Base-by-base conservation (phyloP, 2,329 filamentous ascomycete species). In the Aphanoascus verrucosus region DNA sequence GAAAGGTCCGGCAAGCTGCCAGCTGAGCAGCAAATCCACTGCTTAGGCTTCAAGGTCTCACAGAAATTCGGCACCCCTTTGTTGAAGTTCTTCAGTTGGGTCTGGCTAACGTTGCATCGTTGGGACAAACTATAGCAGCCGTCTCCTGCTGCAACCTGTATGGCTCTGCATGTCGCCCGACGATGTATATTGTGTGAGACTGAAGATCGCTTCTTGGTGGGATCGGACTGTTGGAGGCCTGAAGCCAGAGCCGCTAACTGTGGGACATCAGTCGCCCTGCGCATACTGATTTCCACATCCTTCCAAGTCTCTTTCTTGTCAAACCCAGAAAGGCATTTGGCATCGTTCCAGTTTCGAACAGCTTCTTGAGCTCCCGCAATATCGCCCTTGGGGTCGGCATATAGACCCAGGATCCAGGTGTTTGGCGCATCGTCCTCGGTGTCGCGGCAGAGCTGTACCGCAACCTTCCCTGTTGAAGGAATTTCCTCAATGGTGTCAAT, bases 1-100 rank as follows among this genome's bases (percentile, higher is more conserved):
- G 55, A 38, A n/a, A 69, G 53, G 59, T 69, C 64, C 1, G 69
- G 70, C 20, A 69, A 58, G 5, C 55, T 61, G n/a, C 70, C 70
- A 5, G 52, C 28, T 0, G 63, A 62, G 55, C 70, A 74, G 58
- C 70, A 74, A 7, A 72, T 66, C 15, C 60, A 57, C 54, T 71
- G 64, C 5, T 64, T 65, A 0, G 62, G 59, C 5, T 52, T 52
- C 0, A 77, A 62, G 0, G 56, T 64, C 2, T 59, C 58, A 55
- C 66, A 69, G 5, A 67, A 46, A 8, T 53, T 56, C 32, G 47
- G 15, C n/a, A 53, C 23, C 7, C 28, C 55, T n/a, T 55, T 47
- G 56, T 77, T 76, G 57, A 66, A 72, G 49, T 68, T 66, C 23
- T 28, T 28, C 20, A 49, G 9, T 9, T 49, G 28, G 17, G 34